These are phyloP conservation scores for Tulasnella sp. DNA, from an alignment of 768 basidiomycete genomes.

Conservation along the genomic window DNA sequence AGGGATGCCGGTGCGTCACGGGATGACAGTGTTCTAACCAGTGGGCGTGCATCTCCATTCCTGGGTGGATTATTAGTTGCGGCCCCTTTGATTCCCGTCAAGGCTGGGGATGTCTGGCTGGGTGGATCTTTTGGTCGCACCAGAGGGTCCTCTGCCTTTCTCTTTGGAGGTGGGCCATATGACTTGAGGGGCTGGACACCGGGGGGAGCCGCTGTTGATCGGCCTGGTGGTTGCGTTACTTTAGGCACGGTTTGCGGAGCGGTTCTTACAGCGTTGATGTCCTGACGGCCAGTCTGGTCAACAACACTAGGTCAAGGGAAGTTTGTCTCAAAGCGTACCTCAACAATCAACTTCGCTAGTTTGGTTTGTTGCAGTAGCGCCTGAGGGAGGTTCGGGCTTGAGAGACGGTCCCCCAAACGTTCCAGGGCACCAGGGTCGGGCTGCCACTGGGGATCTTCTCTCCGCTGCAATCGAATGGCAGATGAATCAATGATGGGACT, in stretches of 20 bases:
- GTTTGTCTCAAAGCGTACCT: neutral
- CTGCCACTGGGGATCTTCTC: slow-evolving; percentile 16
- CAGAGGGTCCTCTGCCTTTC: slow-evolving; percentile 6
- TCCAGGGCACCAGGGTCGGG: neutral
- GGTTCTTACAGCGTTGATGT: neutral
- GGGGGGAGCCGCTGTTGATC: neutral
- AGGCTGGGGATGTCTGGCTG: neutral
- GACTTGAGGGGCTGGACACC: neutral
- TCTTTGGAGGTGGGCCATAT: neutral
- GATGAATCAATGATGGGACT: neutral
- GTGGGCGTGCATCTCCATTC: neutral
- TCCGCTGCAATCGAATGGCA: slow-evolving; percentile 7
- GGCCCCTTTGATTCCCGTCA: slow-evolving; percentile 10
- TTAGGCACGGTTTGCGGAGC: neutral
- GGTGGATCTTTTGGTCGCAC: neutral
- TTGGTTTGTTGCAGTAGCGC: neutral
- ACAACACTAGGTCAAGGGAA: neutral
- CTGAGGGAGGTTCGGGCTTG: slow-evolving; percentile 13
- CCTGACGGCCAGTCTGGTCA: neutral
- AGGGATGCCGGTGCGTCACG: neutral
- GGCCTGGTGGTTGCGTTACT: neutral
- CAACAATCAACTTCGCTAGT: neutral
- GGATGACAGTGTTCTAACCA: neutral
- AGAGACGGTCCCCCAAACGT: slow-evolving; percentile 14
- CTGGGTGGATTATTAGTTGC: neutral